phyloP scores from a whole-genome alignment of 2,329 filamentous ascomycete species.

The Paradendryphiella salina region DNA sequence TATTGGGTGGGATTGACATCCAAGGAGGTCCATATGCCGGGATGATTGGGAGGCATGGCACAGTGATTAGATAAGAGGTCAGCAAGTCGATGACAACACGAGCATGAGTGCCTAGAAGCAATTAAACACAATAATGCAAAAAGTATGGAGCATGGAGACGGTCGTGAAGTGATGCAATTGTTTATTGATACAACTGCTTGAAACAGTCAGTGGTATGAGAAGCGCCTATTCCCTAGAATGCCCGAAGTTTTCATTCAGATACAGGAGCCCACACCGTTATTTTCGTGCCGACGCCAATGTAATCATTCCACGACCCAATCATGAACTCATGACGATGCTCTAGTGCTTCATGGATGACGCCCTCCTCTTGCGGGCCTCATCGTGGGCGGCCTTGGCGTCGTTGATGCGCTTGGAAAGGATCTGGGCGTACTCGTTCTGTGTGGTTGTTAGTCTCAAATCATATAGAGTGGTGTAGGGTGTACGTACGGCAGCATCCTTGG shows the following conservation, averaged over 20 bases:
- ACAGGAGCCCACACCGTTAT: constrained; percentile 38
- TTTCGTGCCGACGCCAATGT: constrained; percentile 45
- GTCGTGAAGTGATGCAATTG: constrained; percentile 44
- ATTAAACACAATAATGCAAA: neutral
- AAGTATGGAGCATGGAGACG: neutral
- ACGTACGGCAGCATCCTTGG: constrained; percentile 97
- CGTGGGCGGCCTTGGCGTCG: constrained; percentile 93
- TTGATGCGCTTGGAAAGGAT: constrained; percentile 95
- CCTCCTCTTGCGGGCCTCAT: constrained; percentile 93
- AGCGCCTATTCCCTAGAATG: constrained; percentile 41
- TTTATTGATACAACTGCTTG: constrained; percentile 44
- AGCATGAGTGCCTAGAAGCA: neutral
- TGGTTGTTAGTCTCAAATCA: constrained; percentile 15
- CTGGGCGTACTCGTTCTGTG: constrained; percentile 95
- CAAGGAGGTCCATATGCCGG: constrained; percentile 70
- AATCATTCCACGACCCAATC: constrained; percentile 42
- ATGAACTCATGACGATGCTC: constrained; percentile 37
- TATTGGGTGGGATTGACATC: constrained; percentile 82
- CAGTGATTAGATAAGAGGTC: constrained; percentile 45
- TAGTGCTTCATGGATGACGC: constrained; percentile 70
- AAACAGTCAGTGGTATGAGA: constrained; percentile 45
- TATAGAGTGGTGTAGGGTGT: neutral
- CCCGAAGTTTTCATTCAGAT: constrained; percentile 41
- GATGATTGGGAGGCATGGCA: constrained; percentile 71
- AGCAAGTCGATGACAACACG: neutral